Evolutionary conservation across 2,329 filamentous ascomycete species (phyloP).

Genomic region (Paradendryphiella salina): DNA sequence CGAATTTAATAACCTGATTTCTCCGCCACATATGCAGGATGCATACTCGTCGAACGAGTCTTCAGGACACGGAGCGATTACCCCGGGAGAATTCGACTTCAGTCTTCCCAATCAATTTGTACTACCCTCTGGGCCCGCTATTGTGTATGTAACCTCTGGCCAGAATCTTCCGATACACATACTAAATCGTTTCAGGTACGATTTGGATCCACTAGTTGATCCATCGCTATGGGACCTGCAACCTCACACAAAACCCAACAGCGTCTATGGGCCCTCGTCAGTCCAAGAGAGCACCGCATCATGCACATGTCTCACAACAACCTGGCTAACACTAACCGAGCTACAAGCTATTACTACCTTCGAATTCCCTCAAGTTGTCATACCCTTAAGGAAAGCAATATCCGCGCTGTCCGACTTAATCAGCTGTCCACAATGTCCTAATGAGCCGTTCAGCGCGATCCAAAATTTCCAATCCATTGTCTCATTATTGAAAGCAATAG

Average conservation of each 20-base stretch:
- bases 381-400: slow-evolving; percentile 50
- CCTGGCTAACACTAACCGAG: slow-evolving; percentile 51
- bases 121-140: slow-evolving; percentile 5
- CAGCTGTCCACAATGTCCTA: slow-evolving; percentile 50
- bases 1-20: slow-evolving; percentile 18
- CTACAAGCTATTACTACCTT: slow-evolving; percentile 47
- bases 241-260: not conserved
- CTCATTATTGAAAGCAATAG: slow-evolving; percentile 49
- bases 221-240: slow-evolving; percentile 34
- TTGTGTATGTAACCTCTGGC: slow-evolving; percentile 17
- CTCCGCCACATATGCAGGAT: slow-evolving; percentile 16
- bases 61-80: slow-evolving; percentile 3
- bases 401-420: slow-evolving; percentile 46
- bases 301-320: slow-evolving; percentile 53
- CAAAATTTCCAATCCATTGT: slow-evolving; percentile 52
- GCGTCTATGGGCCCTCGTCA: slow-evolving; percentile 1
- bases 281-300: slow-evolving; percentile 17
- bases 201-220: slow-evolving; percentile 25
- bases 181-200: slow-evolving; percentile 14
- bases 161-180: not conserved
- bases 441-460: slow-evolving; percentile 47
- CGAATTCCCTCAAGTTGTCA: slow-evolving; percentile 50
- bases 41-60: slow-evolving; percentile 1
- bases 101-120: slow-evolving; percentile 7
- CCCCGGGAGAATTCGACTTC: slow-evolving; percentile 12